These are phyloP conservation scores for Phylloporus gajari DNA, from an alignment of 1,284 basidiomycete species.

Conservation along the genomic window DNA sequence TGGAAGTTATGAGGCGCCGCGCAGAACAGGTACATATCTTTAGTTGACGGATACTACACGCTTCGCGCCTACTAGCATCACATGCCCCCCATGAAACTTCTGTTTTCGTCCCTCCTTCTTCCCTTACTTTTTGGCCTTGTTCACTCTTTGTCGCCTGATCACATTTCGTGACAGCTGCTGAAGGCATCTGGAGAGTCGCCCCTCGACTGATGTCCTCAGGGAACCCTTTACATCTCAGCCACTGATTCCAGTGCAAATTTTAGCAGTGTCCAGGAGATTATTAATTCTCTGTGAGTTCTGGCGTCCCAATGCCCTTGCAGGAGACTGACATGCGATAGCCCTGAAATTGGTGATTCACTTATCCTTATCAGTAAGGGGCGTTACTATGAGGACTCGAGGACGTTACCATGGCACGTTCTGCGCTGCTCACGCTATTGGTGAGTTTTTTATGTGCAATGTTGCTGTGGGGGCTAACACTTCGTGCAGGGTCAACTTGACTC, in stretches of 20 bases:
- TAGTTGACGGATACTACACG: background rate
- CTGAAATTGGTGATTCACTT: conserved; percentile 49
- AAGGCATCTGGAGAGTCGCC: conserved; percentile 55
- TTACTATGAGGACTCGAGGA: conserved; percentile 72
- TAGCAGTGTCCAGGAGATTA: conserved; percentile 61
- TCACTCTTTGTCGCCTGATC: conserved; percentile 56
- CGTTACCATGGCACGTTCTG: conserved; percentile 64
- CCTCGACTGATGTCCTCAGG: conserved; percentile 61
- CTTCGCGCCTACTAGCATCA: background rate
- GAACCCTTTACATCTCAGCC: conserved; percentile 68
- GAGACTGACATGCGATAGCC: conserved; percentile 42
- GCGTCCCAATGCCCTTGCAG: background rate
- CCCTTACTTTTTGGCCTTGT: conserved; percentile 11
- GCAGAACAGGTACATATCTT: background rate
- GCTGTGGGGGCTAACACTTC: background rate
- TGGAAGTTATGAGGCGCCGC: background rate
- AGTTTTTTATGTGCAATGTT: background rate
- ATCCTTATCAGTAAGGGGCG: conserved; percentile 72
- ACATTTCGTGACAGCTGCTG: conserved; percentile 61
- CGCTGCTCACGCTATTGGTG: conserved; percentile 67
- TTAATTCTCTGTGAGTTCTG: conserved; percentile 59
- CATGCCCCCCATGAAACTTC: conserved; percentile 13
- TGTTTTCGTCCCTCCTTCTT: conserved; percentile 24
- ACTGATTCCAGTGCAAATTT: conserved; percentile 59
- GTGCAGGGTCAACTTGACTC: conserved; percentile 63